Percentiles rank a stretch among this genome's conserved stretches.
phyloP scores from a whole-genome alignment of 345 rosid species.

The Populus nigra region DNA sequence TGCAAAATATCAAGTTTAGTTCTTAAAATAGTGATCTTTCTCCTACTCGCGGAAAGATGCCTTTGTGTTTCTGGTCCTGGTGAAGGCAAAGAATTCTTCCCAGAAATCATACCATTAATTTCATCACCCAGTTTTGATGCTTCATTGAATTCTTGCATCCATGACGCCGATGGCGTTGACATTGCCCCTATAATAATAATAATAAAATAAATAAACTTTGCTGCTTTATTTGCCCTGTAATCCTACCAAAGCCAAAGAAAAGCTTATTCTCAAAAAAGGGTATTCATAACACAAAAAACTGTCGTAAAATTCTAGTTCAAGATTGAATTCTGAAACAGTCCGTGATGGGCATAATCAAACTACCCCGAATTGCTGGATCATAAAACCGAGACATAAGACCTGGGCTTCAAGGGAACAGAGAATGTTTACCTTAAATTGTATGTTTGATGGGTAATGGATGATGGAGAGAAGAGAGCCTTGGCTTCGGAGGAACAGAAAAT shows the following conservation, averaged over 20 bases:
- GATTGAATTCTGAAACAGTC: neutral
- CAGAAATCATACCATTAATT: constrained; percentile 79
- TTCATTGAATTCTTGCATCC: constrained; percentile 84
- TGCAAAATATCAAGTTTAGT: constrained; percentile 80
- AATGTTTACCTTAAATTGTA: neutral
- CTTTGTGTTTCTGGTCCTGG: constrained; percentile 89
- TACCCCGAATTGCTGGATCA: neutral
- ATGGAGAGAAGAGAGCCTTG: neutral
- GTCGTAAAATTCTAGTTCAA: neutral
- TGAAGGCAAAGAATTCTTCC: constrained; percentile 45
- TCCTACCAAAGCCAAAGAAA: neutral
- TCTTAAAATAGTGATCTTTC: constrained; percentile 87
- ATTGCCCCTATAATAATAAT: constrained; percentile 22
- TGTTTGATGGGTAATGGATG: neutral
- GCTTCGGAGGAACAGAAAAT: neutral
- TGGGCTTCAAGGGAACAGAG: neutral
- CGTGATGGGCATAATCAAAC: neutral
- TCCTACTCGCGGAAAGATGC: constrained; percentile 73
- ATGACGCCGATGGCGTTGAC: constrained; percentile 73
- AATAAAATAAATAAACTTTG: neutral
- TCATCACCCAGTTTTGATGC: constrained; percentile 75
- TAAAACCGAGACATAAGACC: neutral
- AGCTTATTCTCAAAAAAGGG: neutral
- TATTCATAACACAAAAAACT: neutral
- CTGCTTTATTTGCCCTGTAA: neutral